Evolutionary conservation across 257 asterid species (phyloP), one percentile per base, ranked within the genome.

Genomic region (Knoxia roxburghii): DNA sequence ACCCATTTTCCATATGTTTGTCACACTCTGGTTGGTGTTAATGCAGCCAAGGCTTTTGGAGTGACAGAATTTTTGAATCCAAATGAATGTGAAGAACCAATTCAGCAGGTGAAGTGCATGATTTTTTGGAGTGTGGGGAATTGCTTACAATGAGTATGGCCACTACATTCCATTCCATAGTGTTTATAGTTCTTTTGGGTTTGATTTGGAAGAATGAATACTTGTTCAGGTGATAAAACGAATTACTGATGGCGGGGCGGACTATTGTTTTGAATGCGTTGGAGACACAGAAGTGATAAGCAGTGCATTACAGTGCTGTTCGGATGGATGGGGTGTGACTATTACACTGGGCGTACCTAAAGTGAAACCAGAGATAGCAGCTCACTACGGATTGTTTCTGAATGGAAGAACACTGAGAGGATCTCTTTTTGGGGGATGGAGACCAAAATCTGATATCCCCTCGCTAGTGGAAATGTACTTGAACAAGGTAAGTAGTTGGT

Each of bases 371-470:
- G 90, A 83, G 70, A 70, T 93, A 48, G 71, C 86, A 68, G 86
- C 91, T 75, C 97, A 90, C 69, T 93, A 83, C 64, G 95, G 89
- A 69, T 82, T 93, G 61, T 73, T 93, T 65, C 96, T 93, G 62
- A 73, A 72, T 15, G 97, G 98, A 66, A 85, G 91, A 77, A 89
- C 93, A 51, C 78, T 93, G 48, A 90, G 80, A 24, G 98, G 98
- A 61, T 86, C 95, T 14, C 85, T 93, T 53, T 86, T 83, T 60
- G 98, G 98, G 71, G 98, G 98, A 71, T 93, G 98, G 98, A 93
- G 80, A 73, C 98, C 98, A 1, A 93, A 93, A 80, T 89, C 97
- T 17, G 94, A 93, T 65, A 81, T 90, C 69, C 98, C 97, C 67
- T 82, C 89, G 15, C 79, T 93, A 26, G 95, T 93, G 54, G 89